Percentiles rank a stretch among this genome's conserved stretches.
phyloP scores from a whole-genome alignment of 352 stramenopile genomes.

The Synura sp. region DNA sequence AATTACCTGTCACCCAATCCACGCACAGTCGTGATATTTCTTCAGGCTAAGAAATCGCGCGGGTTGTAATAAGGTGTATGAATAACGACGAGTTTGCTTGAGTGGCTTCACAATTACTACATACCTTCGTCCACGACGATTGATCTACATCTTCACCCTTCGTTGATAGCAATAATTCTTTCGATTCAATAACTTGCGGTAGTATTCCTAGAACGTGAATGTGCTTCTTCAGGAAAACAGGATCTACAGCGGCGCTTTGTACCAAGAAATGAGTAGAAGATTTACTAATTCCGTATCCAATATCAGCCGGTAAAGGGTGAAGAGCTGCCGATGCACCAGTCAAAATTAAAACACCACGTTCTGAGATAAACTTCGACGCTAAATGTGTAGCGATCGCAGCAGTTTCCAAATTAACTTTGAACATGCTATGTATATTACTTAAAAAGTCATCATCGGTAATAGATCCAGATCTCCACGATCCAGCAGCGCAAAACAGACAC shows the following conservation, averaged over 20 bases:
- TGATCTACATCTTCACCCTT: neutral
- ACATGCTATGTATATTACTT: neutral
- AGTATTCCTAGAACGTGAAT: neutral
- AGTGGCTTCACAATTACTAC: neutral
- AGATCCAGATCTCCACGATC: neutral
- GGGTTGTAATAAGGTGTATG: too few relatives aligned
- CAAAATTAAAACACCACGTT: neutral
- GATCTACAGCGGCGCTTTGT: neutral
- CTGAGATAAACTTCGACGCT: neutral
- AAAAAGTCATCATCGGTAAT: neutral
- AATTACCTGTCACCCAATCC: neutral
- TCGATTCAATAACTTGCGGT: neutral
- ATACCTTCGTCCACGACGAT: neutral
- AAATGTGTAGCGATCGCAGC: neutral
- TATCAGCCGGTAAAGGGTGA: neutral
- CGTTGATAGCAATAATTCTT: too few relatives aligned
- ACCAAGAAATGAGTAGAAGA: neutral
- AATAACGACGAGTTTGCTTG: neutral
- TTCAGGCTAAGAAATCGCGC: too few relatives aligned
- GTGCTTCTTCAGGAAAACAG: neutral
- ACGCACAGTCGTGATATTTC: neutral
- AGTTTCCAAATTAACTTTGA: neutral
- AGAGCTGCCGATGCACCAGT: neutral
- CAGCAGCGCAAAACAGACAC: neutral
- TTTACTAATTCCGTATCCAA: neutral